phyloP scores from a whole-genome alignment of 2,329 filamentous ascomycete genomes.

The Monosporascus sp. region DNA sequence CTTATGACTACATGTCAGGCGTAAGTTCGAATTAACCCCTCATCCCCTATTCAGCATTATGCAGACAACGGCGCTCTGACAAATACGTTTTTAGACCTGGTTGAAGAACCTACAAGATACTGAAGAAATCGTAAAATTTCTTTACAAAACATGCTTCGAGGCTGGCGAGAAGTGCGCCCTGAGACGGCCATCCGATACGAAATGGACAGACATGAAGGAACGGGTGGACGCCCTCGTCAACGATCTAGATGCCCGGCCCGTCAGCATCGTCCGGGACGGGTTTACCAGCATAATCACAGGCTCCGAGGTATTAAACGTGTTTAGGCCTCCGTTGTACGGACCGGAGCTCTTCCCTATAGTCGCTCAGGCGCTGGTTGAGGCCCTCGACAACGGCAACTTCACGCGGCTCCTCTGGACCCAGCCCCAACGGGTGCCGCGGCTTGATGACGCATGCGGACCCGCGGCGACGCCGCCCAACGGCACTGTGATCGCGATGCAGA shows the following conservation, averaged over 20 bases:
- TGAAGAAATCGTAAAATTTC: conserved; percentile 26
- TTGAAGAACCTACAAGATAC: conserved; percentile 31
- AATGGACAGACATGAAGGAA: conserved; percentile 20
- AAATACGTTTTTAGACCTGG: conserved; percentile 22
- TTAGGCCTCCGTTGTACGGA: conserved; percentile 27
- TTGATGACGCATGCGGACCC: conserved; percentile 6
- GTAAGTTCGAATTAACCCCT: conserved; percentile 16
- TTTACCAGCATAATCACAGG: conserved; percentile 21
- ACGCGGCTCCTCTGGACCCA: conserved; percentile 6
- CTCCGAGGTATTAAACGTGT: conserved; percentile 22
- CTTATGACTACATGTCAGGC: conserved; percentile 28
- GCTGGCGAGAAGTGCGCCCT: conserved; percentile 26
- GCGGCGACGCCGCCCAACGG: conserved; percentile 1
- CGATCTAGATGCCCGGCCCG: conserved; percentile 22
- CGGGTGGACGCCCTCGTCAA: conserved; percentile 28
- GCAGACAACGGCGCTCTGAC: neutral
- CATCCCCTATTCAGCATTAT: neutral
- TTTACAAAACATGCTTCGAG: conserved; percentile 32
- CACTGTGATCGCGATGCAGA: neutral
- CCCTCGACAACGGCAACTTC: conserved; percentile 23
- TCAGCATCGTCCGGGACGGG: conserved; percentile 14
- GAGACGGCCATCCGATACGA: conserved; percentile 16
- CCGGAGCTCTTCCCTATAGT: conserved; percentile 5
- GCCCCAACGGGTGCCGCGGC: neutral
- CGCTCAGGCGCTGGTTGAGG: conserved; percentile 4